These are phyloP conservation scores for Colletotrichum sp. DNA, from an alignment of 2,329 filamentous ascomycete genomes.

Conservation along the genomic window DNA sequence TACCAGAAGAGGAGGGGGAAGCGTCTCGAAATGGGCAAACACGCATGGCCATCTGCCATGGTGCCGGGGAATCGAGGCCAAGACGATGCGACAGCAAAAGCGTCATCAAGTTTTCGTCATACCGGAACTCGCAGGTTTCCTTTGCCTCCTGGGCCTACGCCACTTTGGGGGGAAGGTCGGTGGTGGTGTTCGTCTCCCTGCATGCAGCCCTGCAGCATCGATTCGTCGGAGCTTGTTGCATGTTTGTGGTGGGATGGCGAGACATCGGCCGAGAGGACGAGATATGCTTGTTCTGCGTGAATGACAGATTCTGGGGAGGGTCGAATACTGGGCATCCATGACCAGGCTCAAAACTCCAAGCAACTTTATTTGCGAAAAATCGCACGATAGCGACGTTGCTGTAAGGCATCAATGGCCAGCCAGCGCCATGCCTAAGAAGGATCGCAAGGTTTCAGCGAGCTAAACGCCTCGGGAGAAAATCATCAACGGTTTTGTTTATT, in stretches of 20 bases:
- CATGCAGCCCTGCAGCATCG: not conserved
- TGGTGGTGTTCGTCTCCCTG: not conserved
- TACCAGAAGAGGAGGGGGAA: not conserved
- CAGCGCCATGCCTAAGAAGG: not conserved
- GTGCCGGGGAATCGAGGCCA: not conserved
- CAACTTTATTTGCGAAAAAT: not conserved
- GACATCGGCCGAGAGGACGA: not conserved
- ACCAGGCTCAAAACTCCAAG: not conserved
- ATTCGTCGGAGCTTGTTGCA: not conserved
- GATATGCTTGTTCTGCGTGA: not conserved
- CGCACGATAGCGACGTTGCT: not conserved
- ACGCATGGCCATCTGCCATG: not conserved
- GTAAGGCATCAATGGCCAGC: not conserved
- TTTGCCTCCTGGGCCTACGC: not conserved
- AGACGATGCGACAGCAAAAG: conserved; percentile 7
- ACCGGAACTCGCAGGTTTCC: not conserved
- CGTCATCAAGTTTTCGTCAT: not conserved
- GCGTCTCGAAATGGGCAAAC: not conserved
- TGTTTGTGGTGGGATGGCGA: not conserved
- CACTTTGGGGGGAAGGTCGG: not conserved
- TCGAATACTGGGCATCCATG: not conserved
- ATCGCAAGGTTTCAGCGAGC: not conserved
- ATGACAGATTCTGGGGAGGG: not conserved
- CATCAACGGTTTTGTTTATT: not conserved
- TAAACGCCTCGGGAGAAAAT: not conserved